Evolutionary conservation across 768 basidiomycete genomes (phyloP), one percentile per base, ranked within the genome.

Genomic region (Leccinum ochraceum): DNA sequence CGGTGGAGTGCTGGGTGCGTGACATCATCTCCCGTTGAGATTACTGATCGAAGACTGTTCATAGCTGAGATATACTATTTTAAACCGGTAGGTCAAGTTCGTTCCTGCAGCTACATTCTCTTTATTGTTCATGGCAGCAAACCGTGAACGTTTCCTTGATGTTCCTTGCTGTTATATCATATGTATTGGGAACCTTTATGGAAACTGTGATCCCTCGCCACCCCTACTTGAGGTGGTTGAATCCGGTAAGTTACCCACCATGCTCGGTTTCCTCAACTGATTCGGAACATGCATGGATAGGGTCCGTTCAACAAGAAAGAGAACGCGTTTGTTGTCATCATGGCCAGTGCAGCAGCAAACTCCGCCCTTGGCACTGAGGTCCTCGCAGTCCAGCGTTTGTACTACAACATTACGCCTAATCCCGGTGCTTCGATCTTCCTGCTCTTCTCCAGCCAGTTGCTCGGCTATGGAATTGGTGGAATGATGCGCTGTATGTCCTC

Each of bases 41-140:
- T 54, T 39, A 55, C 36, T 49, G 57, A 51, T 48, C 57, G 28
- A 65, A 63, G n/a, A 50, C 36, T 34, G 42, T 36, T 52, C 54
- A 44, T 59, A 83, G 82, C 83, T n/a, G 78, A 85, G 61, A 85
- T 85, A 44, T 85, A 84, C 66, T 85, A 85, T 65, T 85, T 83
- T 72, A 85, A 85, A 68, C 83, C 83, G 8, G 83, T 82, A 61
- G 53, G 67, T 54, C 14, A 24, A 11, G 6, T 50, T n/a, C 9
- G 9, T 13, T 42, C 9, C 42, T 42, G 51, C 13, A 9, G 44
- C 28, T 28, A 9, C 30, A 73, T 53, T 14, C 49, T 17, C 17
- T 13, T 57, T 0, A 56, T 32, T 22, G 24, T 44, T 5, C 24
- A 58, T 39, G 20, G 8, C 50, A 84, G 83, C 82, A 84, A 82